Conservation (phyloP, 768 basidiomycete genomes). For the Kwoniella mangroviensis region DNA sequence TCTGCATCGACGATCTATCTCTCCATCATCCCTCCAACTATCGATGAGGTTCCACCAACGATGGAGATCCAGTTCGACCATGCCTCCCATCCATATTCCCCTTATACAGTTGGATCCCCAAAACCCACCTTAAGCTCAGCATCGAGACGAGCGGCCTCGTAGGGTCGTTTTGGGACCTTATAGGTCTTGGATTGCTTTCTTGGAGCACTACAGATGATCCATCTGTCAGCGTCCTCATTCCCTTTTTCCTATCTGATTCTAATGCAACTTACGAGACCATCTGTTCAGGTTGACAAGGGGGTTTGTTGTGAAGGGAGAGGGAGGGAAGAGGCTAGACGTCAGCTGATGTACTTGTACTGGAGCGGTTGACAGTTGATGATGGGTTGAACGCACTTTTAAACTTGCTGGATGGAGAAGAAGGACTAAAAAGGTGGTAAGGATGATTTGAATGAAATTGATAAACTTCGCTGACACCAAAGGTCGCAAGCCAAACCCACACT, state of each 20-base stretch:
- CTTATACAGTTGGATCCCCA: neutral
- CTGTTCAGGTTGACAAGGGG: conserved; percentile 18
- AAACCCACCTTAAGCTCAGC: conserved; percentile 89
- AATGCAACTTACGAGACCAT: conserved; percentile 34
- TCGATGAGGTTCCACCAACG: neutral
- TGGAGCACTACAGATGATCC: conserved; percentile 45
- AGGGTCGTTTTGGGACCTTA: conserved; percentile 98
- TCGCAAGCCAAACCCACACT: neutral
- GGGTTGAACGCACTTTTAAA: conserved; percentile 28
- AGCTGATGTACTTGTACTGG: conserved; percentile 5
- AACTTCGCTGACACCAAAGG: neutral
- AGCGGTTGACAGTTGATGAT: conserved; percentile 4
- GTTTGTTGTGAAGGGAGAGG: neutral
- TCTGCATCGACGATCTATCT: neutral
- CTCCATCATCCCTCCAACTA: neutral
- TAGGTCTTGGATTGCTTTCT: conserved; percentile 64
- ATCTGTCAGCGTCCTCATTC: conserved; percentile 1
- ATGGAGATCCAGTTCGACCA: conserved; percentile 2
- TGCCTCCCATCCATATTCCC: conserved; percentile 5
- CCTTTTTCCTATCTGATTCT: neutral
- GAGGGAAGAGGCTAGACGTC: conserved; percentile 7
- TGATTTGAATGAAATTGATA: neutral
- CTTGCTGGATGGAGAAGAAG: conserved; percentile 33
- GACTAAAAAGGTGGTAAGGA: neutral
- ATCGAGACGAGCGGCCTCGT: conserved; percentile 97